A percentile compares a stretch with the other conserved stretches of the same genome.
Evolutionary conservation across 164 flowering plant genomes (phyloP).

Genomic region (Pachysandra terminalis): DNA sequence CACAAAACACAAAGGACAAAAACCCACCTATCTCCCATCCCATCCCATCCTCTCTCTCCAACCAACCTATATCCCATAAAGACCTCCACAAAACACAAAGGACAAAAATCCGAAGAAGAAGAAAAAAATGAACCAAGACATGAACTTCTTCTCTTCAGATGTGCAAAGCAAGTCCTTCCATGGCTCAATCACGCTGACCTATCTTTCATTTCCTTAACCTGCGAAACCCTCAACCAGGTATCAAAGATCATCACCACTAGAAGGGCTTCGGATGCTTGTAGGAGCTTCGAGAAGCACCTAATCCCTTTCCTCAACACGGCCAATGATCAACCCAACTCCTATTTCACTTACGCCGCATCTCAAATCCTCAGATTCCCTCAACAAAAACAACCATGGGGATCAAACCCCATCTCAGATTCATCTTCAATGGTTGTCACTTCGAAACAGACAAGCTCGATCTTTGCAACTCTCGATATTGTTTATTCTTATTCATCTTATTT

Average conservation of each 20-base stretch:
- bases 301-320: conserved; percentile 51
- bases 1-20: too few species aligned
- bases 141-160: conserved; percentile 22
- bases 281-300: too few species aligned
- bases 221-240: too few species aligned
- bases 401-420: conserved; percentile 8
- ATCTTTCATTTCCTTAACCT: too few species aligned
- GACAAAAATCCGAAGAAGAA: too few species aligned
- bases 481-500: too few species aligned
- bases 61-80: too few species aligned
- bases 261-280: too few species aligned
- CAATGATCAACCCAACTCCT: conserved; percentile 53
- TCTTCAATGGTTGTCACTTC: conserved; percentile 3
- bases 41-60: too few species aligned
- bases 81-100: too few species aligned
- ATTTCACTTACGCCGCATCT: conserved; percentile 65
- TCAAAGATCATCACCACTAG: too few species aligned
- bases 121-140: conserved; percentile 3
- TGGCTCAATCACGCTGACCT: conserved; percentile 55
- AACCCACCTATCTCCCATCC: too few species aligned
- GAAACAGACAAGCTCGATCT: conserved; percentile 8
- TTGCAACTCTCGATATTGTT: conserved; percentile 14
- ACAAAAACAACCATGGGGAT: conserved; percentile 60
- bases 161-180: conserved; percentile 54
- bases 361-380: conserved; percentile 24